phyloP scores from a whole-genome alignment of 2,329 filamentous ascomycete species.

The Diaporthe longicolla region DNA sequence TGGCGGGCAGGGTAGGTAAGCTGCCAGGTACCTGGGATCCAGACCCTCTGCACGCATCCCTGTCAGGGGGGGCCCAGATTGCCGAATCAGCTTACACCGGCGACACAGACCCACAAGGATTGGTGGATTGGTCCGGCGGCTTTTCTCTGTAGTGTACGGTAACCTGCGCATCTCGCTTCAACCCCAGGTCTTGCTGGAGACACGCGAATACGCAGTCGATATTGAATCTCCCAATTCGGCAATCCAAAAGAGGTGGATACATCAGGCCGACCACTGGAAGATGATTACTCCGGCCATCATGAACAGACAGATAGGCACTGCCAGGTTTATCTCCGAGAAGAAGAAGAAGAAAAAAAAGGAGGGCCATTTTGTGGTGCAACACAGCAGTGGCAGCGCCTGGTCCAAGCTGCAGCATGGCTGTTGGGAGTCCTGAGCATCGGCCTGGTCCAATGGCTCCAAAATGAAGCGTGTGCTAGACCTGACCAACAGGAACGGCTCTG shows the following conservation, averaged over 20 bases:
- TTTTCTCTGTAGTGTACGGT: not conserved
- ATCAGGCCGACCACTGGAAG: not conserved
- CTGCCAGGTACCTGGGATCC: conserved; percentile 4
- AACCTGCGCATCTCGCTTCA: conserved; percentile 13
- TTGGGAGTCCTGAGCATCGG: not conserved
- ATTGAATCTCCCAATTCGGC: not conserved
- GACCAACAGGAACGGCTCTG: conserved; percentile 30
- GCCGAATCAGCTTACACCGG: conserved; percentile 36
- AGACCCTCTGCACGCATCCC: not conserved
- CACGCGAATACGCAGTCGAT: not conserved
- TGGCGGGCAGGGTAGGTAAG: not conserved
- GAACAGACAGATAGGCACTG: not conserved
- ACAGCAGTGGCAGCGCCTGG: not conserved
- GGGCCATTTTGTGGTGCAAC: conserved; percentile 6
- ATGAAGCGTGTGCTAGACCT: conserved; percentile 11
- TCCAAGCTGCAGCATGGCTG: no score
- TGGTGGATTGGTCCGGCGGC: not conserved
- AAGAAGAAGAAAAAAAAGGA: not conserved
- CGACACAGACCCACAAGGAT: conserved; percentile 16
- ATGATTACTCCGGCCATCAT: conserved; percentile 20
- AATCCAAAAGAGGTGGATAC: not conserved
- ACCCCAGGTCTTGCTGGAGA: conserved; percentile 3
- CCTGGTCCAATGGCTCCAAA: not conserved
- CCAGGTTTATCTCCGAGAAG: not conserved
- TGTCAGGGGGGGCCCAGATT: not conserved